Evolutionary conservation across 495 filamentous ascomycete species (phyloP).

Genomic region (Oidiodendron maius): DNA sequence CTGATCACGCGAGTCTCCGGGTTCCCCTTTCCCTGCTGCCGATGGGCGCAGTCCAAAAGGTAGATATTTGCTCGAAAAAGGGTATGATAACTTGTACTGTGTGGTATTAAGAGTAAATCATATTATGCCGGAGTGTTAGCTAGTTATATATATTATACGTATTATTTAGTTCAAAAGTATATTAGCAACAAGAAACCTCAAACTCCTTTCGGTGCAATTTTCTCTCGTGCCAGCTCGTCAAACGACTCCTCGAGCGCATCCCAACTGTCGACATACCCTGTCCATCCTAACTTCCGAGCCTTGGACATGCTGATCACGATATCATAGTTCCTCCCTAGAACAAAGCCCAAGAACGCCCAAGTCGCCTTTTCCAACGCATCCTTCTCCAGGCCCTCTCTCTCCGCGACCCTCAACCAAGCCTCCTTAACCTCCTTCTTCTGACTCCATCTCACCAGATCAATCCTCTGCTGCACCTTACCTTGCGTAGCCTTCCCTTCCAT

Average conservation of each 20-base stretch:
- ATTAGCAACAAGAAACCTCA: no score
- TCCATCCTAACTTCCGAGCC: constrained; percentile 45
- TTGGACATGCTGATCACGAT: constrained; percentile 51
- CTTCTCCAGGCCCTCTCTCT: constrained; percentile 40
- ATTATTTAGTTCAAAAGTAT: no score
- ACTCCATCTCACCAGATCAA: constrained; percentile 48
- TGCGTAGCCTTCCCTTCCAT: constrained; percentile 27
- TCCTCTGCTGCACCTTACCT: constrained; percentile 34
- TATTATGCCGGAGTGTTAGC: no score
- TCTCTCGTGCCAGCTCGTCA: constrained; percentile 35
- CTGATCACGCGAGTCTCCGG: no score
- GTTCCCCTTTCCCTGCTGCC: no score
- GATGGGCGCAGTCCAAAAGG: no score
- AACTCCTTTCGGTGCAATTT: constrained; percentile 29
- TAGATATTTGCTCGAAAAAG: no score
- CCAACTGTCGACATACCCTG: constrained; percentile 47
- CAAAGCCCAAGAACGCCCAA: constrained; percentile 46
- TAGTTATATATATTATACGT: no score
- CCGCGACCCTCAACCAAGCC: constrained; percentile 38
- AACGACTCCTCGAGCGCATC: constrained; percentile 41
- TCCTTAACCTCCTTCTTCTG: constrained; percentile 40
- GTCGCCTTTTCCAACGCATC: constrained; percentile 49
- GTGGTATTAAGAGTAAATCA: no score
- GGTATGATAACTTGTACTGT: no score
- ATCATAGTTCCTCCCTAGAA: constrained; percentile 44